A percentile compares a stretch with the other conserved stretches of the same genome.
Evolutionary conservation across 2,329 filamentous ascomycete species (phyloP).

Genomic region (Sclerotinia borealis): DNA sequence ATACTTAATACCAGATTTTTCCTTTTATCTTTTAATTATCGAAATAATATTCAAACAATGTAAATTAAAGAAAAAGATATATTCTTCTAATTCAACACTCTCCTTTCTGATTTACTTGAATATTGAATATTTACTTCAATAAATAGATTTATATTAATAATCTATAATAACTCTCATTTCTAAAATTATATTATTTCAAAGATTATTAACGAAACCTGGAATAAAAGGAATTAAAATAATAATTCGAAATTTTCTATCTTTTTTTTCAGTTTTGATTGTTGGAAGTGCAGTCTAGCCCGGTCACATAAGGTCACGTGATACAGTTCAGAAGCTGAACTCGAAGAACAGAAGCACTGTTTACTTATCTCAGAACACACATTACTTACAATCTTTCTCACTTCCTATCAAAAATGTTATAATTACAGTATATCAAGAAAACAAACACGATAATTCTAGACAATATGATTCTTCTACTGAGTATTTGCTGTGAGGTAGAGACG

Average conservation of each 20-base stretch:
- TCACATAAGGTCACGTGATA: too few relatives aligned
- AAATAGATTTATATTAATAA: conserved; percentile 96
- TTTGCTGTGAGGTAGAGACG: background rate
- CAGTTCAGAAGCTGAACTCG: background rate
- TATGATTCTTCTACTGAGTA: background rate
- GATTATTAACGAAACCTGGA: conserved; percentile 88
- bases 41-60: conserved; percentile 82
- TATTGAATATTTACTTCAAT: conserved; percentile 85
- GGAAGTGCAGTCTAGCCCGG: too few relatives aligned
- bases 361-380: background rate
- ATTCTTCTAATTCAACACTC: conserved; percentile 69
- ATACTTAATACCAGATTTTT: conserved; percentile 76
- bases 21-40: conserved; percentile 66
- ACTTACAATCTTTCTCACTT: background rate
- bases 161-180: conserved; percentile 94
- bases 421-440: background rate
- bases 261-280: conserved; percentile 74
- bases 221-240: conserved; percentile 88
- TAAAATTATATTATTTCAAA: conserved; percentile 73
- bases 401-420: background rate
- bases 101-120: conserved; percentile 68
- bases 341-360: background rate
- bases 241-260: conserved; percentile 80
- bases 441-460: background rate
- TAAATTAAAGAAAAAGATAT: conserved; percentile 93